Conservation (phyloP, 1,284 basidiomycete genomes). For the Cutaneotrichosporon dermatis region DNA sequence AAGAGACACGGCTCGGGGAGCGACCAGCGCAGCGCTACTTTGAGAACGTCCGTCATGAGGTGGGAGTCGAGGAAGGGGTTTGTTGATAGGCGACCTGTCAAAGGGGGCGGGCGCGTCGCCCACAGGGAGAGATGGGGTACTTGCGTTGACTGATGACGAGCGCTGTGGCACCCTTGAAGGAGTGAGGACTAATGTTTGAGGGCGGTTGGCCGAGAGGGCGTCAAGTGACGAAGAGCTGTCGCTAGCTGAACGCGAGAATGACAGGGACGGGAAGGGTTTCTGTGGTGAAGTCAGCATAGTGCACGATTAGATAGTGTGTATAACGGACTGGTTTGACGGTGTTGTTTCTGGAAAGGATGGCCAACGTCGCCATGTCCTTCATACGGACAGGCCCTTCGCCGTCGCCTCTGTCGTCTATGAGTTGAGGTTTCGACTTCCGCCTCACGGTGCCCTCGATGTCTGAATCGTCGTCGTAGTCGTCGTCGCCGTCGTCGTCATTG, state of each 20-base stretch:
- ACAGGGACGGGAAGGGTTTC: conserved; percentile 21
- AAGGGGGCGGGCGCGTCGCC: neutral
- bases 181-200: conserved; percentile 5
- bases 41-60: neutral
- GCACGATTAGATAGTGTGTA: neutral
- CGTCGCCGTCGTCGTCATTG: neutral
- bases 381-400: conserved; percentile 26
- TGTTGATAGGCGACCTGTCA: conserved; percentile 7
- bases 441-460: conserved; percentile 25
- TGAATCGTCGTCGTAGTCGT: conserved; percentile 15
- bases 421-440: conserved; percentile 12
- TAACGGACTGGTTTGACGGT: conserved; percentile 18
- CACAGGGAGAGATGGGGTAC: neutral
- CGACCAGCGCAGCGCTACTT: neutral
- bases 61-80: conserved; percentile 12
- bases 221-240: conserved; percentile 12
- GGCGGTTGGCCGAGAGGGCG: neutral
- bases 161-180: conserved; percentile 16
- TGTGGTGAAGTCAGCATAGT: conserved; percentile 2
- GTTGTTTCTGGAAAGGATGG: conserved; percentile 15
- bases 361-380: conserved; percentile 30
- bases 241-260: conserved; percentile 29
- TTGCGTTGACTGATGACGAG: conserved; percentile 12
- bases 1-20: neutral
- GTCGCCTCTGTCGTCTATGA: conserved; percentile 9